These are phyloP conservation scores for Mucor irregularis DNA, from an alignment of 371 early-diverging fungal genomes.

Conservation along the genomic window DNA sequence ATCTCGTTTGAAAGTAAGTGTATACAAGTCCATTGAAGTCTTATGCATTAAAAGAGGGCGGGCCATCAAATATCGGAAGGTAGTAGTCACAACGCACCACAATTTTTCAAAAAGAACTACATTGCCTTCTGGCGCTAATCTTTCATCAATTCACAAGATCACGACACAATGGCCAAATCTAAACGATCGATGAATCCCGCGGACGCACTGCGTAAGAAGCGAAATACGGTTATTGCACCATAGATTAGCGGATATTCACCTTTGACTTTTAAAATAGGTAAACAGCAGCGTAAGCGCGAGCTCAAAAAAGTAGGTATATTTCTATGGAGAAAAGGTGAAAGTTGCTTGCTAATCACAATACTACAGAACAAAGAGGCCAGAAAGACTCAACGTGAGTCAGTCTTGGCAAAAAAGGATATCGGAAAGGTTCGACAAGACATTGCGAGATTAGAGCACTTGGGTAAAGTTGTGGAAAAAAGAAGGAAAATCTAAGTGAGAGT, in stretches of 20 bases:
- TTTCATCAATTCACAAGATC: not conserved
- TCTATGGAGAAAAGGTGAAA: not conserved
- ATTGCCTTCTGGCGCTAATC: no score
- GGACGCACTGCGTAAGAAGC: constrained; percentile 52
- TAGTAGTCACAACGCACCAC: no score
- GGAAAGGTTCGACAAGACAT: constrained; percentile 46
- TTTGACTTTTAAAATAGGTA: constrained; percentile 42
- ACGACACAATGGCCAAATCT: constrained; percentile 40
- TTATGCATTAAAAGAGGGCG: no score
- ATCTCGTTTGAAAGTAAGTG: no score
- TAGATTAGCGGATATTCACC: not conserved
- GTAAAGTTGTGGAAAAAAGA: constrained; percentile 16
- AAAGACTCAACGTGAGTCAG: constrained; percentile 50
- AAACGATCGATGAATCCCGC: constrained; percentile 53
- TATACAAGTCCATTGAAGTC: no score
- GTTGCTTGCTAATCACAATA: not conserved
- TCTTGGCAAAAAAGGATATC: constrained; percentile 55
- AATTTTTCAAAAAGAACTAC: no score
- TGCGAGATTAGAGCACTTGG: constrained; percentile 47
- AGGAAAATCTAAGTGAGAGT: not conserved
- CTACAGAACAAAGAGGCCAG: constrained; percentile 65
- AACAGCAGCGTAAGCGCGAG: constrained; percentile 65
- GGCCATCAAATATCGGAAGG: no score
- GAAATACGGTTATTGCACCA: no score
- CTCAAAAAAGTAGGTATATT: constrained; percentile 54